phyloP scores from a whole-genome alignment of 768 basidiomycete genomes.

The Nidularia sp. region DNA sequence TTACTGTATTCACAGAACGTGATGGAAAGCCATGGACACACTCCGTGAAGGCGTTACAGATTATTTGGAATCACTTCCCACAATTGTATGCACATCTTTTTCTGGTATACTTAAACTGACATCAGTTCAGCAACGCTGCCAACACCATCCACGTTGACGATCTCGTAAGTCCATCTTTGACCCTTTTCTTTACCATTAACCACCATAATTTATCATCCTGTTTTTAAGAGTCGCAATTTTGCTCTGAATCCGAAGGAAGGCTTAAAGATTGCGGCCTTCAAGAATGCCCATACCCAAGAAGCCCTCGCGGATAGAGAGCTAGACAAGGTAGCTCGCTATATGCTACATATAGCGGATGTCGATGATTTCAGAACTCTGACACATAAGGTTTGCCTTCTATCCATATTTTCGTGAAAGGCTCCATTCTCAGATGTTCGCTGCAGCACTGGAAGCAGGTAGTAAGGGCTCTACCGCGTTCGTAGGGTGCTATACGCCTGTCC shows the following conservation, averaged over 20 bases:
- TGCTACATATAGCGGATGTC: constrained; percentile 56
- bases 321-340: constrained; percentile 56
- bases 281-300: constrained; percentile 66
- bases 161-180: constrained; percentile 38
- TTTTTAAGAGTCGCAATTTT: constrained; percentile 69
- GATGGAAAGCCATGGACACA: constrained; percentile 75
- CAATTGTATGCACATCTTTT: constrained; percentile 54
- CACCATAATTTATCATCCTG: background rate
- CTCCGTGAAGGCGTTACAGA: constrained; percentile 76
- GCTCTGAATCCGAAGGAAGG: constrained; percentile 84
- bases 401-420: too few species aligned
- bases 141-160: constrained; percentile 92
- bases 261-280: constrained; percentile 80
- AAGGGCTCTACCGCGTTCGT: background rate
- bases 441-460: constrained; percentile 4
- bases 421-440: background rate
- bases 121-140: constrained; percentile 40
- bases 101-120: background rate
- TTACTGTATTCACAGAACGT: constrained; percentile 74
- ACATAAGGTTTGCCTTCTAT: constrained; percentile 49
- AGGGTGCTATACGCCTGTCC: too few species aligned
- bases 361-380: constrained; percentile 61
- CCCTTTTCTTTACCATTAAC: background rate
- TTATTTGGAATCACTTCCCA: constrained; percentile 86
- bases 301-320: constrained; percentile 68